Evolutionary conservation across 2,329 filamentous ascomycete genomes (phyloP).

Genomic region (Alternaria conjuncta): DNA sequence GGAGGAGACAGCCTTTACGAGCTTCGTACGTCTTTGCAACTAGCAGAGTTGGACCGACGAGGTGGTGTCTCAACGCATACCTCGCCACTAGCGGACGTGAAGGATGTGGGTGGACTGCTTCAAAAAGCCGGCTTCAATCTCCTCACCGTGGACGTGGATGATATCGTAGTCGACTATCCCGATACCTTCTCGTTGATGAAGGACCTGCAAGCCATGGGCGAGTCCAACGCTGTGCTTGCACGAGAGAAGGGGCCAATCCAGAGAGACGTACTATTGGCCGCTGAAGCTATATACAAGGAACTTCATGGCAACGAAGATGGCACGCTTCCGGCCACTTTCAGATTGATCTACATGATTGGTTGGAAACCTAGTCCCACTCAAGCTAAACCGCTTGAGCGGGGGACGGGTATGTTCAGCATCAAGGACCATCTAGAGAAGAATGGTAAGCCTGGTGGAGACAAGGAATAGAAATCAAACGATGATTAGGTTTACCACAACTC

Average conservation of each 20-base stretch:
- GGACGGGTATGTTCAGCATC: conserved; percentile 85
- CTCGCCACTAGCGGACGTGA: conserved; percentile 88
- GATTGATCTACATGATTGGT: conserved; percentile 98
- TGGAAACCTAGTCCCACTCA: conserved; percentile 89
- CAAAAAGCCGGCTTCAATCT: conserved; percentile 92
- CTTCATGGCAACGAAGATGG: conserved; percentile 78
- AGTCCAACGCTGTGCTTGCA: conserved; percentile 87
- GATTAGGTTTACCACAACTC: neutral
- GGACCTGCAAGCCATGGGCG: conserved; percentile 95
- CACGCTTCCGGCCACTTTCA: conserved; percentile 81
- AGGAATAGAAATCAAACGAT: conserved; percentile 8
- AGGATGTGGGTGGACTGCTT: conserved; percentile 86
- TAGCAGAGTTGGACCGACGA: conserved; percentile 86
- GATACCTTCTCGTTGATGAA: conserved; percentile 89
- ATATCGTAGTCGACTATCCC: conserved; percentile 94
- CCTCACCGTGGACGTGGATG: conserved; percentile 95
- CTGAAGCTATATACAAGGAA: conserved; percentile 85
- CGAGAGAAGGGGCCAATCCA: conserved; percentile 78
- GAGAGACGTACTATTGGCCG: conserved; percentile 84
- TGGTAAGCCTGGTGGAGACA: conserved; percentile 35
- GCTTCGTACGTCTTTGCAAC: conserved; percentile 87
- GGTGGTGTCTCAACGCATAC: conserved; percentile 93
- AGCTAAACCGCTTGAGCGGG: conserved; percentile 78
- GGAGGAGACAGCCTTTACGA: conserved; percentile 95
- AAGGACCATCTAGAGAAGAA: conserved; percentile 75